Evolutionary conservation across 1,284 basidiomycete genomes (phyloP), one percentile per base, ranked within the genome.

Genomic region (Serendipita sp.): DNA sequence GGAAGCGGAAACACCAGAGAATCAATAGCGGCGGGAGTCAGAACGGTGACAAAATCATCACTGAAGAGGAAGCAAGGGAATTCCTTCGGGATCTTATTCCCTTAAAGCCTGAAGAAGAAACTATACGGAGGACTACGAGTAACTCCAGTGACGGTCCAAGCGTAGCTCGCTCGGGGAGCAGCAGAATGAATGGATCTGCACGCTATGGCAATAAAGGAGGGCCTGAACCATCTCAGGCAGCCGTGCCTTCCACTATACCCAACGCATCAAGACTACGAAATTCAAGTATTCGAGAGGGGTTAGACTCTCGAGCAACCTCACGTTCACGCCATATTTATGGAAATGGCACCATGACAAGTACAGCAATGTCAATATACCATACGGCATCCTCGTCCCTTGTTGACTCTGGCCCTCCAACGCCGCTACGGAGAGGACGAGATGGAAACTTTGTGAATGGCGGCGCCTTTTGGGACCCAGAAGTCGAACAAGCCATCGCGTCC

Each of bases 301-400:
- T 62, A 44, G 29, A 63, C 34, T 62, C 64, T 10, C 64, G 66
- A 47, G 64, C 61, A n/a, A 68, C 66, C 10, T 65, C 66, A 12
- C 64, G 63, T 38, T 67, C 65, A 13, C 61, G 61, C 15, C 47
- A 64, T 67, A 71, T 73, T 29, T 62, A 65, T 43, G 35, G 45
- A n/a, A 63, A 62, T 30, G 78, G 79, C 58, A 83, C 82, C 10
- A 71, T 82, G 71, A 76, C 80, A 49, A 77, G 81, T 22, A 76
- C 78, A 17, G 78, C 76, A 43, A 82, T 83, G 4, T 81, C 83
- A 1, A 77, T 83, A 55, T 88, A 84, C 70, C 84, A 88, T 70
- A 88, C 87, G 0, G 85, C 87, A 4, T 80, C 83, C 0, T 87
- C 86, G 0, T 87, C 85, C n/a, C 66, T 87, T 10, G 32, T 58